Evolutionary conservation across 2,329 filamentous ascomycete genomes (phyloP), one percentile per base, ranked within the genome.

Genomic region (Colletotrichum horii): DNA sequence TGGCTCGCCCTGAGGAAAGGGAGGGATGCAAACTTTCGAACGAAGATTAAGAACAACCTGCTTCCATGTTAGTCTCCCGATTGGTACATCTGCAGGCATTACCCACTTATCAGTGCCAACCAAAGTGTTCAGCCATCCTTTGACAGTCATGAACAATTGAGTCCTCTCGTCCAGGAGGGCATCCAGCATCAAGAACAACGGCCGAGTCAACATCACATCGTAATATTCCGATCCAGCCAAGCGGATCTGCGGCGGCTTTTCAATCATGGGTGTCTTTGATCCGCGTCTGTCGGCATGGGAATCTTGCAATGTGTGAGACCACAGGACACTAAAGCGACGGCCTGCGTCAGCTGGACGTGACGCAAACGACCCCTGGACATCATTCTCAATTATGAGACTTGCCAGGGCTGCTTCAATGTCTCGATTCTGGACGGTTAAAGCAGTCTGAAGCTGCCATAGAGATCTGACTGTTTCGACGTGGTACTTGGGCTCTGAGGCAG

Each of bases 401-500:
- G 92, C 90, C 55, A 98, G 91, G 0, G 94, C 92, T 28, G 95
- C 95, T 83, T 98, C 96, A 6, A 98, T 93, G 61, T 96, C 91
- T 67, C 94, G 92, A 79, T 93, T 93, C 3, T 89, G 86, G 52
- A 89, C 86, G 2, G 93, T 91, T 15, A 98, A 89, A 1, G 92
- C 90, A 28, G 89, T 91, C 79, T 98, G 96, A 67, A 99, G 86
- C 78, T 95, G 92, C 95, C 97, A 98, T 52, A 99, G 87, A 79
- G 93, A 94, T 73, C 94, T 92, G 11, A 97, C 95, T 22, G 96
- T 93, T 85, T 99, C 97, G 36, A 99, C 96, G 81, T 98, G 97
- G 79, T 96, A 97, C 81, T 98, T 98, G 0, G 96, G 96, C 77
- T 93, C 93, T 15, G 93, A 89, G n/a, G 95, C 93, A 1, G 95